A percentile compares a stretch with the other conserved stretches of the same genome.
These are phyloP conservation scores for Pneumocystis canis DNA, from an alignment of 1,139 yeast genomes.

Conservation along the genomic window DNA sequence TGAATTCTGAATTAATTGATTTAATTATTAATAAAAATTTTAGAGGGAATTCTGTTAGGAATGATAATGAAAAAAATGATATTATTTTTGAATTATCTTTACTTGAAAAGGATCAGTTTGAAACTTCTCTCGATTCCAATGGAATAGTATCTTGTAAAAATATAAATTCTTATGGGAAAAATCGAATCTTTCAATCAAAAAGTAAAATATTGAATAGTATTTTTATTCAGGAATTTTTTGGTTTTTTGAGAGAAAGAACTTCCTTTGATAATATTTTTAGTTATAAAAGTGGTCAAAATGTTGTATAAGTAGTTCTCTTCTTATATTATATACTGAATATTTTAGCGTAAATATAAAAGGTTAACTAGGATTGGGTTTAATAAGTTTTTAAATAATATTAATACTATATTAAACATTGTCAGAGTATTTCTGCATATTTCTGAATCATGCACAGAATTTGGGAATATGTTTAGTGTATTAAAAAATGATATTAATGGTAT, in stretches of 20 bases:
- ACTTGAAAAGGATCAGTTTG: not conserved
- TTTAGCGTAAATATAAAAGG: not conserved
- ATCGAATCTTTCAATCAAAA: not conserved
- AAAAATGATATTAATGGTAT: not conserved
- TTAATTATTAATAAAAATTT: not conserved
- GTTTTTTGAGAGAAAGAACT: not conserved
- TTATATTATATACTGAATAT: not conserved
- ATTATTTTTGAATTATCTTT: not conserved
- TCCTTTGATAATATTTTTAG: not conserved
- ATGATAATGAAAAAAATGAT: not conserved
- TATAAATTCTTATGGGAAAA: not conserved
- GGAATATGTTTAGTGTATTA: not conserved
- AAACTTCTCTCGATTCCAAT: not conserved
- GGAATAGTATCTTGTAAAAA: not conserved
- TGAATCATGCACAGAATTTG: not conserved
- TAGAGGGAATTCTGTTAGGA: not conserved
- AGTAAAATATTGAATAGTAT: not conserved
- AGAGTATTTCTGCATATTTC: not conserved
- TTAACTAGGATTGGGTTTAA: not conserved
- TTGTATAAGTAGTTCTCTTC: not conserved
- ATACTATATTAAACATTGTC: not conserved
- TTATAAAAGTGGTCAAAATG: not conserved
- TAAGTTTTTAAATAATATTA: not conserved
- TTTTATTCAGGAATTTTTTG: not conserved
- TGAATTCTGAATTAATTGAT: not conserved